phyloP scores from a whole-genome alignment of 371 early-diverging fungal genomes.

The Mucor plumbeus region DNA sequence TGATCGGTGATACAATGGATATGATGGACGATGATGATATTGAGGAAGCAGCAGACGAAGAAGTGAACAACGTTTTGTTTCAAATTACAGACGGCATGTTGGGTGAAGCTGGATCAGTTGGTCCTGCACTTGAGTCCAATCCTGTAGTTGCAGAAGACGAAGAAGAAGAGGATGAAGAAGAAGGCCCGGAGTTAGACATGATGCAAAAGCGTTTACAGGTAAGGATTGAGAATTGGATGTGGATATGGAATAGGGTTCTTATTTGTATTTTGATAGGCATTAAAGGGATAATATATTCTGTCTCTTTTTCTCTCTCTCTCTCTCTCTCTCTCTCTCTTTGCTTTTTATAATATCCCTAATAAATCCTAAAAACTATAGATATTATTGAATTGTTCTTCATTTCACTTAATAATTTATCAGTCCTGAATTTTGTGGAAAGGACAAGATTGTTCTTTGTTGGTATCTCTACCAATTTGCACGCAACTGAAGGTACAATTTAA shows the following conservation, averaged over 20 bases:
- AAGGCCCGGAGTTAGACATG: slow-evolving; percentile 78
- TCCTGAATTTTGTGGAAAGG: too few relatives aligned
- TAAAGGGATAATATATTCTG: slow-evolving; percentile 42
- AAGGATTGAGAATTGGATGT: background rate
- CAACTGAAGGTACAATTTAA: too few relatives aligned
- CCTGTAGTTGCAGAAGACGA: slow-evolving; percentile 49
- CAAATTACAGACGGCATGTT: slow-evolving; percentile 89
- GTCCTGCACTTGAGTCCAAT: slow-evolving; percentile 57
- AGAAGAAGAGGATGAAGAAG: slow-evolving; percentile 66
- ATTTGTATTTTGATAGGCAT: slow-evolving; percentile 26
- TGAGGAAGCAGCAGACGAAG: slow-evolving; percentile 94
- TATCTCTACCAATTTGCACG: too few relatives aligned
- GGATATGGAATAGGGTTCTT: background rate
- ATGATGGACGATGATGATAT: slow-evolving; percentile 86
- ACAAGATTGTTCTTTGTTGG: too few relatives aligned
- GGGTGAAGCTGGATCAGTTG: slow-evolving; percentile 71
- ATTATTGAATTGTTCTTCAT: background rate
- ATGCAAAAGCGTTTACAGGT: slow-evolving; percentile 89
- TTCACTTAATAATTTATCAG: too few relatives aligned
- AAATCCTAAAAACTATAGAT: background rate
- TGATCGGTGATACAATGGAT: slow-evolving; percentile 92
- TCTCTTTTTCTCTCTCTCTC: background rate
- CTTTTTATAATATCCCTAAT: background rate
- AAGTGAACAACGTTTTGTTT: slow-evolving; percentile 88
- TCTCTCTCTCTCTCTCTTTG: background rate